Percentiles rank a stretch among this genome's conserved stretches.
Evolutionary conservation across 2,329 filamentous ascomycete species (phyloP).

Genomic region (Penicillium sp.): DNA sequence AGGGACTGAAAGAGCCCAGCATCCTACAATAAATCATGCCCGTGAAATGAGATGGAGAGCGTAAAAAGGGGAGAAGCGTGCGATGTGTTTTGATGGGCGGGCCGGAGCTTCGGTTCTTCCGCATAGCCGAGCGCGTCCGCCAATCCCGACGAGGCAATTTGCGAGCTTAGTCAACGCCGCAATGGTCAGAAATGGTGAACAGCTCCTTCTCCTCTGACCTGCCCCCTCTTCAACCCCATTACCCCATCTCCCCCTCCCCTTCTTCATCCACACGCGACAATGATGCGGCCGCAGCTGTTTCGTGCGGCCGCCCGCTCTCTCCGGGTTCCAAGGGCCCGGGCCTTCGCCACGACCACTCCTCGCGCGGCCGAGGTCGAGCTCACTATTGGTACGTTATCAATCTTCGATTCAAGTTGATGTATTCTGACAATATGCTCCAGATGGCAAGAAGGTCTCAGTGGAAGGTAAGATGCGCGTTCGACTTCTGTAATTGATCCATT

Average conservation of each 20-base stretch:
- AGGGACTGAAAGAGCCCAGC: conserved; percentile 45
- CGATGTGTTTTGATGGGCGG: conserved; percentile 19
- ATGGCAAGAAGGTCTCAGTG: conserved; percentile 97
- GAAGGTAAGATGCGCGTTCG: conserved; percentile 61
- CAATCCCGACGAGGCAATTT: conserved; percentile 40
- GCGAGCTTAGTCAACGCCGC: conserved; percentile 23
- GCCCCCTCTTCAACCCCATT: conserved; percentile 15
- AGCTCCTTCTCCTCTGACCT: conserved; percentile 22
- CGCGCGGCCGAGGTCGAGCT: conserved; percentile 91
- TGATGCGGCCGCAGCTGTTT: conserved; percentile 61
- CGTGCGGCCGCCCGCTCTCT: conserved; percentile 57
- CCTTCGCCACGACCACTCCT: conserved; percentile 74
- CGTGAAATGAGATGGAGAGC: conserved; percentile 51
- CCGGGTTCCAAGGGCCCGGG: conserved; percentile 55
- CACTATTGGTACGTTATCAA: conserved; percentile 69
- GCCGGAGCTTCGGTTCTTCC: conserved; percentile 30
- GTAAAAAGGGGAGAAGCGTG: conserved; percentile 25
- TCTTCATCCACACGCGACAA: conserved; percentile 30
- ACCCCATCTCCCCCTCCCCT: conserved; percentile 13
- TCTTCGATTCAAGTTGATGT: conserved; percentile 51
- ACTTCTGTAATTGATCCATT: conserved; percentile 6
- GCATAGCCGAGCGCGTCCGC: conserved; percentile 33
- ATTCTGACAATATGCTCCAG: conserved; percentile 47
- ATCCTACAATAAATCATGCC: conserved; percentile 63
- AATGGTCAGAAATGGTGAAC: conserved; percentile 23